phyloP scores from a whole-genome alignment of 768 basidiomycete species.

The Cyclocybe cylindracea region DNA sequence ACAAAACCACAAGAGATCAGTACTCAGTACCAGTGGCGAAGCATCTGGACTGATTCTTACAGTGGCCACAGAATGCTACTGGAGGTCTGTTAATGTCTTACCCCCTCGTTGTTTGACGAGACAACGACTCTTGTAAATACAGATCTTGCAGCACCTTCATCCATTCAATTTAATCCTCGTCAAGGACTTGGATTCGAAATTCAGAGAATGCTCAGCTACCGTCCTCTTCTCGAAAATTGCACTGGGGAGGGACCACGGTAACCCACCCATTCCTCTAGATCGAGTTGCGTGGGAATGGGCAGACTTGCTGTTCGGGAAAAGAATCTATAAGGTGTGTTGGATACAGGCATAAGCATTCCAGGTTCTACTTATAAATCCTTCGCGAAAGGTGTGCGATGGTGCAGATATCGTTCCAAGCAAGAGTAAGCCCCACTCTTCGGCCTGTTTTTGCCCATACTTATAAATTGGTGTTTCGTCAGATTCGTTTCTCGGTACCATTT shows the following conservation, averaged over 20 bases:
- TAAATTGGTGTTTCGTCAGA: too few relatives aligned
- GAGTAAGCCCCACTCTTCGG: too few relatives aligned
- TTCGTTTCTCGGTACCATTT: too few relatives aligned
- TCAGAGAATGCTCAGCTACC: background rate
- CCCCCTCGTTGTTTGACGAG: background rate
- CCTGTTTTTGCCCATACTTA: too few relatives aligned
- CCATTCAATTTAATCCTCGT: conserved; percentile 5
- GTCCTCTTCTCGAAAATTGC: background rate
- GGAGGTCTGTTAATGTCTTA: background rate
- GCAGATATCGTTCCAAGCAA: too few relatives aligned
- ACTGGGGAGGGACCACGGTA: background rate
- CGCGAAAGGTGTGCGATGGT: background rate
- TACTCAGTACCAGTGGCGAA: background rate
- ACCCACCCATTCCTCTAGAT: background rate
- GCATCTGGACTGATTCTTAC: background rate
- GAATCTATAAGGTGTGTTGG: conserved; percentile 1
- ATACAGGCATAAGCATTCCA: background rate
- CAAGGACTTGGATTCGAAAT: background rate
- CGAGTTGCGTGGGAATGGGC: conserved; percentile 1
- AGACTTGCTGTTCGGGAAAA: conserved; percentile 4
- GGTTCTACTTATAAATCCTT: background rate
- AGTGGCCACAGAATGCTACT: conserved; percentile 1
- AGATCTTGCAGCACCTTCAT: conserved; percentile 8
- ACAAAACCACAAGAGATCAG: background rate
- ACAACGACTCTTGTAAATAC: background rate